Evolutionary conservation across 805 yeast genomes (phyloP).

Genomic region (Wickerhamiella galacta): DNA sequence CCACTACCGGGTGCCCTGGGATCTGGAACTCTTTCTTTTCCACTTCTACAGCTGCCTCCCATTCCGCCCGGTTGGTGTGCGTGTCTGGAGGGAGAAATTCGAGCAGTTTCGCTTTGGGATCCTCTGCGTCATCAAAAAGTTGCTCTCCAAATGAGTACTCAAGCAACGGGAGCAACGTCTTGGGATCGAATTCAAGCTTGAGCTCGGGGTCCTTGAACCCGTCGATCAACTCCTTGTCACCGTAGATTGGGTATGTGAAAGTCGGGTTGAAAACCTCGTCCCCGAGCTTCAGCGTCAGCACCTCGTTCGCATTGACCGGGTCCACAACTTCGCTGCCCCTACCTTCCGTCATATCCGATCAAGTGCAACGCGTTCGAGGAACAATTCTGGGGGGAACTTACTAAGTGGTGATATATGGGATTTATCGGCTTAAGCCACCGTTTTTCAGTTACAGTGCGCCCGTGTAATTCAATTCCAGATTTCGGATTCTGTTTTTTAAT

Average conservation of each 20-base stretch:
- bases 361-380: conserved; percentile 6
- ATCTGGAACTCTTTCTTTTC: conserved; percentile 15
- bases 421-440: no score
- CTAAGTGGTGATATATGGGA: no score
- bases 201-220: conserved; percentile 64
- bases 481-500: no score
- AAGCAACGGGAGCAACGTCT: conserved; percentile 57
- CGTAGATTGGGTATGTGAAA: conserved; percentile 87
- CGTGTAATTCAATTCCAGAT: no score
- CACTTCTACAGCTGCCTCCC: conserved; percentile 43
- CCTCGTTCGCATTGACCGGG: conserved; percentile 9
- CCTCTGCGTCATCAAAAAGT: conserved; percentile 41
- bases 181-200: conserved; percentile 48
- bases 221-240: conserved; percentile 74
- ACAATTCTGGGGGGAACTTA: no score
- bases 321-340: neutral
- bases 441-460: no score
- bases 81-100: conserved; percentile 49
- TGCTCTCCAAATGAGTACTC: no score
- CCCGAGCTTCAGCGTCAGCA: conserved; percentile 12
- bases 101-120: conserved; percentile 37
- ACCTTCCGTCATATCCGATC: neutral
- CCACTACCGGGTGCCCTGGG: conserved; percentile 3
- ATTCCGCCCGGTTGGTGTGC: conserved; percentile 43
- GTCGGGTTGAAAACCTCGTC: conserved; percentile 38